Base-by-base conservation (phyloP, 495 filamentous ascomycete species). In the Podospora bellae-mahoneyi region DNA sequence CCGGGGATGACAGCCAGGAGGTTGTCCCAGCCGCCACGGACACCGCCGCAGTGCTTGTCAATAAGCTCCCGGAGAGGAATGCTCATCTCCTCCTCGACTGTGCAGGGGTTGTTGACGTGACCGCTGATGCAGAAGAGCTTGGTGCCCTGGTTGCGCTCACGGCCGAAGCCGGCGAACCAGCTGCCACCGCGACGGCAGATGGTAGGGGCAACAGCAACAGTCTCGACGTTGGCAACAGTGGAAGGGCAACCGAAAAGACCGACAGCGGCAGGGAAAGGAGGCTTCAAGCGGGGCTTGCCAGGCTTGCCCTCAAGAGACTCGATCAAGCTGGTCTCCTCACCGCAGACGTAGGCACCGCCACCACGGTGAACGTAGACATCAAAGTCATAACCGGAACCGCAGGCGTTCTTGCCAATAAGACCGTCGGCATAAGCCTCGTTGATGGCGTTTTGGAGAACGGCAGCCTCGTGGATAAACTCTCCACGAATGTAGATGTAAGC, bases 401-500 rank as follows among this genome's bases (percentile, higher is more conserved):
- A 98, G 70, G 95, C 95, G 78, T 99, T 97, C 88, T 96, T 97
- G 74, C 95, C 95, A 77, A 99, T 94, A 48, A 96, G 82, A 30
- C 96, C 96, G 67, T 89, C 94, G 69, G 89, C 84, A 77, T 99
- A 99, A 66, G 95, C 95, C 82, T 99, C 95, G 80, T 99, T 93
- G 77, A 99, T 98, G 64, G 95, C 95, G 67, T 87, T 86, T 78
- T 99, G 94, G 28, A 99, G 86, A 15, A 97, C 87, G 68, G 94
- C 93, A 20, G 96, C 95, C 82, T 99, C 95, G 72, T 96, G 89
- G 79, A 97, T 96, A 83, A 99, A 99, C 79, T 99, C 95, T 73
- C 95, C 95, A 78, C 95, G 95, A 76, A 99, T 98, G 79, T 99
- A 99, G 77, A 99, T 99, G 82, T 99, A 99, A 71, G 95, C 95